Evolutionary conservation across 2,329 filamentous ascomycete species (phyloP).

Genomic region (Chaetothyriales sp.): DNA sequence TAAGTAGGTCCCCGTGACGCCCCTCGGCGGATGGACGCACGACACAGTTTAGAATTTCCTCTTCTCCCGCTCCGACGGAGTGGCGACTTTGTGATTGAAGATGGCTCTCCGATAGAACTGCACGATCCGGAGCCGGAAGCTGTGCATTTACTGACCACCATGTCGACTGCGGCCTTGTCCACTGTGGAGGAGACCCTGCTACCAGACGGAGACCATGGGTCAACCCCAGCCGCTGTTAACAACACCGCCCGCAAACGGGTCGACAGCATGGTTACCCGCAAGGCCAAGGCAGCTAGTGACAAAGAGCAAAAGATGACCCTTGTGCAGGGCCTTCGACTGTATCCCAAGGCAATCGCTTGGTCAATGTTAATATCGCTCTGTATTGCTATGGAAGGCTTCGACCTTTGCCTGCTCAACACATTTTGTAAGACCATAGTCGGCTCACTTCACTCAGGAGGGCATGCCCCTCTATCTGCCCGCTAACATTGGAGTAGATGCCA

Average conservation of each 20-base stretch:
- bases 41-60: neutral
- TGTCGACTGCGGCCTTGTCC: neutral
- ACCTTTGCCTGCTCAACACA: conserved; percentile 67
- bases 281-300: conserved; percentile 22
- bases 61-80: neutral
- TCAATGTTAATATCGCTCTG: conserved; percentile 72
- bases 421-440: conserved; percentile 40
- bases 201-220: neutral
- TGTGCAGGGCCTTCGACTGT: conserved; percentile 59
- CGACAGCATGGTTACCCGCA: conserved; percentile 19
- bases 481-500: conserved; percentile 16
- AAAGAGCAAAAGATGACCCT: conserved; percentile 17
- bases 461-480: neutral
- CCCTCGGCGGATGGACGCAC: neutral
- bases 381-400: conserved; percentile 84
- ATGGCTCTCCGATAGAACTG: neutral
- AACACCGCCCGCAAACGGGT: neutral
- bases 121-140: neutral
- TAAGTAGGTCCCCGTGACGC: no score
- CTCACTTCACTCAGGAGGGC: no score
- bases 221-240: neutral
- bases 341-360: conserved; percentile 76
- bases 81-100: neutral
- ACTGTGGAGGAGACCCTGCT: neutral
- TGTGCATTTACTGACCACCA: neutral